Evolutionary conservation across 129 eudicot genomes (phyloP).

Genomic region (Ambrosia trifida): DNA sequence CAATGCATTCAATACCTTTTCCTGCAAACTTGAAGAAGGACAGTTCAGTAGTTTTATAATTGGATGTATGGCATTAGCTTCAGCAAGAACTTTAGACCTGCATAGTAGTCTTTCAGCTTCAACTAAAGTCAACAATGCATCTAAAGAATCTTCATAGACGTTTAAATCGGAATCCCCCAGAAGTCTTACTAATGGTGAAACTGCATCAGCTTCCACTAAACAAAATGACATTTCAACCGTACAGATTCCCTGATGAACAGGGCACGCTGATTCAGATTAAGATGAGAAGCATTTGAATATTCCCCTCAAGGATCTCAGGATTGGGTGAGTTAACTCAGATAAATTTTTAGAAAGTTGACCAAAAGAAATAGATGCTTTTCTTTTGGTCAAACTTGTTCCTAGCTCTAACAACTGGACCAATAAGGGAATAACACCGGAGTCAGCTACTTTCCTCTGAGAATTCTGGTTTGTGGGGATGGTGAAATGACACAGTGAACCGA

Average conservation of each 20-base stretch:
- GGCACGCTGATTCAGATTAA: constrained; percentile 45
- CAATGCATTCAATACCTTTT: constrained; percentile 50
- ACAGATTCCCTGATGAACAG: constrained; percentile 60
- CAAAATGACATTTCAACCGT: constrained; percentile 55
- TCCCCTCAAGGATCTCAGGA: constrained; percentile 39
- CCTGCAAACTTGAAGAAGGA: constrained; percentile 52
- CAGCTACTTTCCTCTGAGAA: constrained; percentile 61
- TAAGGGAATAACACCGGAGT: constrained; percentile 49
- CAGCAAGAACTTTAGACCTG: constrained; percentile 60
- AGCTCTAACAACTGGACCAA: constrained; percentile 51
- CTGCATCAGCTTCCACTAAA: constrained; percentile 54
- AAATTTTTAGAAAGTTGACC: constrained; percentile 59
- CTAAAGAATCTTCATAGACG: constrained; percentile 59
- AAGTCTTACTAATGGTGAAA: constrained; percentile 48
- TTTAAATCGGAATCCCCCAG: constrained; percentile 43
- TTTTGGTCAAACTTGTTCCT: constrained; percentile 51
- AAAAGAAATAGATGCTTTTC: constrained; percentile 51
- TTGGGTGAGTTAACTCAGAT: constrained; percentile 32
- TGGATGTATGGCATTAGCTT: constrained; percentile 47
- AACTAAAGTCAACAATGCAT: constrained; percentile 57
- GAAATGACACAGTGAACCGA: constrained; percentile 58
- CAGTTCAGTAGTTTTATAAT: constrained; percentile 49
- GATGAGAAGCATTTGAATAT: constrained; percentile 59
- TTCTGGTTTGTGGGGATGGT: constrained; percentile 45
- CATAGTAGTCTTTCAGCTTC: constrained; percentile 43